These are phyloP conservation scores for Colletotrichum karsti DNA, from an alignment of 2,329 filamentous ascomycete genomes.

Conservation along the genomic window DNA sequence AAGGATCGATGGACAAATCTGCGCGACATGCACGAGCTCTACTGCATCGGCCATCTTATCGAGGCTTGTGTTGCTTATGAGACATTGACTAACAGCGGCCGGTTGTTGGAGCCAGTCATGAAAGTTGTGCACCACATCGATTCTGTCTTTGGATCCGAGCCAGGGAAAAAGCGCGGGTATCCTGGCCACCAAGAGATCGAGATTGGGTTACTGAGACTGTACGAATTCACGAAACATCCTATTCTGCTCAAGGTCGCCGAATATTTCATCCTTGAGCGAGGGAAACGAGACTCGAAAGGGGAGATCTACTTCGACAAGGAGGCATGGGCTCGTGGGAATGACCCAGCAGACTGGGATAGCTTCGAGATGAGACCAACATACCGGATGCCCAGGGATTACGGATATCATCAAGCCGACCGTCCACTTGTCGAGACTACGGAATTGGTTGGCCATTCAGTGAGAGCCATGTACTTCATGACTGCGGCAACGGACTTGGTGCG, in stretches of 20 bases:
- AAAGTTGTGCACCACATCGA: neutral
- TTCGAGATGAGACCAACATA: slow-evolving; percentile 44
- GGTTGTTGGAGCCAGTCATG: slow-evolving; percentile 1
- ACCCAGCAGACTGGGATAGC: slow-evolving; percentile 35
- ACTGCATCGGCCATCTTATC: slow-evolving; percentile 9
- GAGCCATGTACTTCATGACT: slow-evolving; percentile 67
- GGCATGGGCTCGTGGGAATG: slow-evolving; percentile 50
- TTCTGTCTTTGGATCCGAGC: neutral
- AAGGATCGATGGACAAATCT: slow-evolving; percentile 2
- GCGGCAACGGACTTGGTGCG: slow-evolving; percentile 62
- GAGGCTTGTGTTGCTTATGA: slow-evolving; percentile 10
- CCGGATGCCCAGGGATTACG: slow-evolving; percentile 44
- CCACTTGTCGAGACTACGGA: slow-evolving; percentile 61
- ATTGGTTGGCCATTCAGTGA: slow-evolving; percentile 66
- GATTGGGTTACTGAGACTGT: slow-evolving; percentile 48
- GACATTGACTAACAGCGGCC: neutral
- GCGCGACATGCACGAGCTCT: slow-evolving; percentile 7
- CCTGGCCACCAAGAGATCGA: slow-evolving; percentile 50
- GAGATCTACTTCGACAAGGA: slow-evolving; percentile 63
- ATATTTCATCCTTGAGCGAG: slow-evolving; percentile 67
- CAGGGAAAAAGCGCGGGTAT: slow-evolving; percentile 5
- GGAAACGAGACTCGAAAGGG: slow-evolving; percentile 57
- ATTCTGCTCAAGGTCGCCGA: slow-evolving; percentile 49
- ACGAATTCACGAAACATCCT: slow-evolving; percentile 42
- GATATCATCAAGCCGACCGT: slow-evolving; percentile 65